Evolutionary conservation across 257 asterid species (phyloP).

Genomic region (Primulina eburnea): DNA sequence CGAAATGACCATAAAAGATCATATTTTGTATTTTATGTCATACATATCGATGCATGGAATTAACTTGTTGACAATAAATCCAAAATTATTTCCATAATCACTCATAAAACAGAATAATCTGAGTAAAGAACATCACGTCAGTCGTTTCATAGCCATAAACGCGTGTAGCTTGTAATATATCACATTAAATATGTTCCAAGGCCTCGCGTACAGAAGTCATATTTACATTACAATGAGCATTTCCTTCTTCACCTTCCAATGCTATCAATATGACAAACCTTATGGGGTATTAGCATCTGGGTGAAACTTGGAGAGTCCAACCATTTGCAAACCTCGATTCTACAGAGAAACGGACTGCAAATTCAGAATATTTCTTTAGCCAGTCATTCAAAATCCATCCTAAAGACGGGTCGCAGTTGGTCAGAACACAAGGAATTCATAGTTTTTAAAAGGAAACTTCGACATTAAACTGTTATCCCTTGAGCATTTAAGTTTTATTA

Average conservation of each 20-base stretch:
- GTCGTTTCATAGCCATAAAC: not conserved
- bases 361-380: not conserved
- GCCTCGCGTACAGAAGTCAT: not conserved
- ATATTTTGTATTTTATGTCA: no score
- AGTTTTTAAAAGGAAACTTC: not conserved
- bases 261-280: not conserved
- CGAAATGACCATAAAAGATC: no score
- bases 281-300: not conserved
- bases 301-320: not conserved
- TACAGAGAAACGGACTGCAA: not conserved
- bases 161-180: not conserved
- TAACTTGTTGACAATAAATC: not conserved
- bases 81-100: not conserved
- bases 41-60: not conserved
- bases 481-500: slow-evolving; percentile 26
- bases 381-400: not conserved
- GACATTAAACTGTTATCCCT: not conserved
- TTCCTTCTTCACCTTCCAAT: not conserved
- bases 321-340: not conserved
- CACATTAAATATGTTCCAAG: not conserved
- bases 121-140: not conserved
- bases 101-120: not conserved
- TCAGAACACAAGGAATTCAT: not conserved
- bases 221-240: not conserved
- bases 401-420: not conserved